Percentiles rank a stretch among this genome's conserved stretches.
These are phyloP conservation scores for Nicotiana otophora DNA, from an alignment of 257 asterid genomes.

Conservation along the genomic window DNA sequence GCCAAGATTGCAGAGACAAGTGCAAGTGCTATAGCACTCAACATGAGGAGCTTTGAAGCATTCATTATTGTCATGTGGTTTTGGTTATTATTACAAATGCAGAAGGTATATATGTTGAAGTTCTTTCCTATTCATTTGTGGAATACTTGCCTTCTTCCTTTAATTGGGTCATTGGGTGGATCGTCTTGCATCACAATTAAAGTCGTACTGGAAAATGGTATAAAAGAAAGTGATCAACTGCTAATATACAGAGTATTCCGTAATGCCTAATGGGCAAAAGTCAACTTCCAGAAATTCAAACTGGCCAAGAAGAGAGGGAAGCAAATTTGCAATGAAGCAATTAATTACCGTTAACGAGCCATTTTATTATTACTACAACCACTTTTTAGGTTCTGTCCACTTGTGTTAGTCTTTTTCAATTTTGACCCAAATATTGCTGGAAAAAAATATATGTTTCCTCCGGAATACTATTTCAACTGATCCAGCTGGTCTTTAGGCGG, in stretches of 20 bases:
- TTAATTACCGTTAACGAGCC: too few species aligned
- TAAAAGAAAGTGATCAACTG: neutral
- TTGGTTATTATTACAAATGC: neutral
- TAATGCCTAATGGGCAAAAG: neutral
- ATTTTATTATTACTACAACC: neutral
- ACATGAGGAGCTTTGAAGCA: constrained; percentile 24
- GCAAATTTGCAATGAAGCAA: neutral
- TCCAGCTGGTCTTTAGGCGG: too few species aligned
- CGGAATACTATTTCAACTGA: too few species aligned
- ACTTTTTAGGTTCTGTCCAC: neutral
- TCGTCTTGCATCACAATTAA: neutral
- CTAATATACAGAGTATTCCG: neutral
- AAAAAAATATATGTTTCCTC: too few species aligned
- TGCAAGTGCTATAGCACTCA: constrained; percentile 28
- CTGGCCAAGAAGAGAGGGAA: neutral
- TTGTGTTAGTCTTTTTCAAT: neutral
- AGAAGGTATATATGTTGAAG: neutral
- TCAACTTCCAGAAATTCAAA: neutral
- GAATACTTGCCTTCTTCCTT: too few species aligned
- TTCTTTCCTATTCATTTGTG: neutral
- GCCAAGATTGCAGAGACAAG: constrained; percentile 39
- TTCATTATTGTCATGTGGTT: constrained; percentile 17
- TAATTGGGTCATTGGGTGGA: neutral
- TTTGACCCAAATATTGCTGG: neutral
- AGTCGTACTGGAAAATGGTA: neutral